A percentile compares a stretch with the other conserved stretches of the same genome.
phyloP scores from a whole-genome alignment of 192 early-diverging fungal genomes.

The Backusella luteola region DNA sequence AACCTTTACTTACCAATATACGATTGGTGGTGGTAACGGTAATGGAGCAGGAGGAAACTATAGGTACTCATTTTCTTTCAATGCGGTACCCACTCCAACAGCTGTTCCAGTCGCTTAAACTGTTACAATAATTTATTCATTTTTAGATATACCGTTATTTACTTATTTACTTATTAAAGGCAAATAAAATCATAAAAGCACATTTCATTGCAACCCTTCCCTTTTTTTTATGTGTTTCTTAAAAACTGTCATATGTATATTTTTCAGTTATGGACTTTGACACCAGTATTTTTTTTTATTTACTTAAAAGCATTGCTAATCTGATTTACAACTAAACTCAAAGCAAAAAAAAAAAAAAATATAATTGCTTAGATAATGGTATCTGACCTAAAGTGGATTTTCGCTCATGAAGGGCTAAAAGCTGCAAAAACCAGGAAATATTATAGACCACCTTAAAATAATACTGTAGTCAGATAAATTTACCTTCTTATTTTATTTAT shows the following conservation, averaged over 20 bases:
- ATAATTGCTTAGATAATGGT: too few species aligned
- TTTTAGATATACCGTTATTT: too few species aligned
- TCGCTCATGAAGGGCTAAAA: neutral
- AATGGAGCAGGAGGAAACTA: neutral
- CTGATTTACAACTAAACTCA: too few species aligned
- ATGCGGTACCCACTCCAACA: neutral
- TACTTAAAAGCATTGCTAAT: neutral
- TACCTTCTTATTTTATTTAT: neutral
- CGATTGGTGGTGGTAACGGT: neutral
- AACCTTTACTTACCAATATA: neutral
- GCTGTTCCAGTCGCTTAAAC: neutral
- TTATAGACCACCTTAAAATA: neutral
- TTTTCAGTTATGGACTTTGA: neutral
- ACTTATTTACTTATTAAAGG: neutral
- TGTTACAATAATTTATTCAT: neutral
- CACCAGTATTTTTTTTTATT: neutral
- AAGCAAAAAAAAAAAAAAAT: too few species aligned
- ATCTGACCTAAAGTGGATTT: neutral
- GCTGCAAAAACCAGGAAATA: neutral
- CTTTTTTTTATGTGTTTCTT: neutral
- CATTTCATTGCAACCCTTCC: neutral
- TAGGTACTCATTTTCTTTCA: neutral
- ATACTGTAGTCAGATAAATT: neutral
- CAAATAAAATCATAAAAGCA: neutral
- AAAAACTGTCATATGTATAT: neutral